Evolutionary conservation across 73 alveolate genomes (phyloP), one percentile per base, ranked within the genome.

Genomic region (Symbiodinium pilosum): DNA sequence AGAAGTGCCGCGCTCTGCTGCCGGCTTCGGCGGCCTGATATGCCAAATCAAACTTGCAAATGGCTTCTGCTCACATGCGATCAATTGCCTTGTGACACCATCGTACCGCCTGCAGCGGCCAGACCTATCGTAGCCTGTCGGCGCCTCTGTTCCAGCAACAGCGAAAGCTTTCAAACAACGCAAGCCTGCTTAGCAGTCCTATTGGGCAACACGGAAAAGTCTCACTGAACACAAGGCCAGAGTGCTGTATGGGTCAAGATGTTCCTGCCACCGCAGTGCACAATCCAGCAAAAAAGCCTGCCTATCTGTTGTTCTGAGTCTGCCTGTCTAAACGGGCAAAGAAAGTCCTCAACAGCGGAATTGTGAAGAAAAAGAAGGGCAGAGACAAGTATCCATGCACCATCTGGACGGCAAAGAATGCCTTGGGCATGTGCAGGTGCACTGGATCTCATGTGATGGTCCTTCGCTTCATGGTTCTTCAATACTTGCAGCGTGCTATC

Each of bases 311-410:
- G n/a, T n/a, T n/a, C n/a, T n/a, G n/a, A n/a, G 14, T 47, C 59
- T 14, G 14, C 59, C 6, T 9, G 14, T 6, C 59, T 47, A 47
- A 14, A 47, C 59, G 14, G 14, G 59, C 59, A 47, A 14, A 14
- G 30, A 4, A 18, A 24, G 81, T 26, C 96, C 96, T 91, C 56
- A 91, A 51, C 20, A 91, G 9, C 1, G 96, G 96, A 32, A 91
- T 83, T 83, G 77, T 91, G 39, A 91, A 91, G 88, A 91, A 91
- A 71, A 91, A 91, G 77, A 91, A 91, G 1, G 96, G 96, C 77
- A 91, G 24, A 26, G 96, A 91, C 54, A 91, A 42, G 43, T 41
- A 38, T 2, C 96, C 96, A n/a, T 91, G 83, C 59, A 91, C 96
- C 73, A 91, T 38, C 41, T 91, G 96, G 51, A 91, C 56, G 4